phyloP scores from a whole-genome alignment of 1,284 basidiomycete genomes.

The Boletellus sp. region DNA sequence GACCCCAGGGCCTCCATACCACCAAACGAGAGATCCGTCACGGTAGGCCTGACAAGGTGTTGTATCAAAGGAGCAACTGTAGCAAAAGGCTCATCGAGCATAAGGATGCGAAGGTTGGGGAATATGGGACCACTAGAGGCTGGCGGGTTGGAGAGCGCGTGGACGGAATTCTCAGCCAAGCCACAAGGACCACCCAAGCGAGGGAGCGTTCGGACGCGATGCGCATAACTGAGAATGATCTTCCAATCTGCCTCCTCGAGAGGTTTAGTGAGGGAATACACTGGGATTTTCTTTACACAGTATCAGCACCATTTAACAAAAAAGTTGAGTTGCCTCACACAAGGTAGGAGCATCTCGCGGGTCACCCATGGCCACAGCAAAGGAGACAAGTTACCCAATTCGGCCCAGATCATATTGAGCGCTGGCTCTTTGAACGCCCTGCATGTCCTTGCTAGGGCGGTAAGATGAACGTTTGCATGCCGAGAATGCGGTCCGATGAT shows the following conservation, averaged over 20 bases:
- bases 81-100: background rate
- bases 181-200: background rate
- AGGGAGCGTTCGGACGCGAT: background rate
- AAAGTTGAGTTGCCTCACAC: too few species aligned
- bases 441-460: background rate
- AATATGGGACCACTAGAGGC: background rate
- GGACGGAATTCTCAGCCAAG: background rate
- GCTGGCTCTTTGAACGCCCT: conserved; percentile 12
- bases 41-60: background rate
- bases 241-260: background rate
- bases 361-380: background rate
- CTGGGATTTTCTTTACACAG: background rate
- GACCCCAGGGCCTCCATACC: too few species aligned
- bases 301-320: too few species aligned
- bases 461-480: too few species aligned
- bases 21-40: too few species aligned
- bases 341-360: background rate
- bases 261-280: background rate
- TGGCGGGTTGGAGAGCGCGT: background rate
- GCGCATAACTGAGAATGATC: background rate
- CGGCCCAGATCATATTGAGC: conserved; percentile 7
- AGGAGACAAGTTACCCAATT: conserved; percentile 8
- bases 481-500: too few species aligned
- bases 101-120: background rate
- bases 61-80: background rate